Conservation (phyloP, 352 stramenopile genomes). For the Phytopythium montanum region DNA sequence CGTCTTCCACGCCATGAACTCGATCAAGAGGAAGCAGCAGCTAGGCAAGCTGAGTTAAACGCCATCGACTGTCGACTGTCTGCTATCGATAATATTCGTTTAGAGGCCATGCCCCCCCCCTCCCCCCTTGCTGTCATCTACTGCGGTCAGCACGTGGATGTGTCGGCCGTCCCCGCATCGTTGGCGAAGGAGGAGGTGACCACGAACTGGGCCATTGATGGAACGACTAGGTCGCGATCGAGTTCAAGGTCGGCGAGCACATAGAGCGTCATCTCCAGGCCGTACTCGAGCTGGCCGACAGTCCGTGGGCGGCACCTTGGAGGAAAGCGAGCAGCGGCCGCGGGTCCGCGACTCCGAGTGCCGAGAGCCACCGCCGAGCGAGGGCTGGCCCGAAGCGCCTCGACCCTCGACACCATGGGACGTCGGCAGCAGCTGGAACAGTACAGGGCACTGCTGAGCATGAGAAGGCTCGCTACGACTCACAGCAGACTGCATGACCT, state of each 20-base stretch:
- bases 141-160: slow-evolving; percentile 9
- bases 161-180: slow-evolving; percentile 16
- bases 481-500: slow-evolving; percentile 73
- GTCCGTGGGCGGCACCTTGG: slow-evolving; percentile 39
- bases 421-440: slow-evolving; percentile 45
- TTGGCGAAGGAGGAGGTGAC: slow-evolving; percentile 9
- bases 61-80: slow-evolving; percentile 6
- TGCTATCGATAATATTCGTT: not conserved
- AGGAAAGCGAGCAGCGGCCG: slow-evolving; percentile 45
- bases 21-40: slow-evolving; percentile 82
- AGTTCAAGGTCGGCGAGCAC: slow-evolving; percentile 37
- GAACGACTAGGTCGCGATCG: not conserved
- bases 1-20: slow-evolving; percentile 79
- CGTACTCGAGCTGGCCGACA: slow-evolving; percentile 41
- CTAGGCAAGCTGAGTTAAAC: slow-evolving; percentile 73
- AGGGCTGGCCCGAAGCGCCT: slow-evolving; percentile 16
- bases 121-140: not conserved
- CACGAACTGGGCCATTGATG: not conserved
- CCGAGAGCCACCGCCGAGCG: slow-evolving; percentile 47
- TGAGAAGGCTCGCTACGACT: slow-evolving; percentile 50
- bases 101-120: not conserved
- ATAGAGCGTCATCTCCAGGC: too few relatives aligned
- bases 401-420: slow-evolving; percentile 27
- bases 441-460: slow-evolving; percentile 36
- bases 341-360: slow-evolving; percentile 38